phyloP scores from a whole-genome alignment of 306 rosid species.

The barrel medic (Medicago truncatula) region DNA sequence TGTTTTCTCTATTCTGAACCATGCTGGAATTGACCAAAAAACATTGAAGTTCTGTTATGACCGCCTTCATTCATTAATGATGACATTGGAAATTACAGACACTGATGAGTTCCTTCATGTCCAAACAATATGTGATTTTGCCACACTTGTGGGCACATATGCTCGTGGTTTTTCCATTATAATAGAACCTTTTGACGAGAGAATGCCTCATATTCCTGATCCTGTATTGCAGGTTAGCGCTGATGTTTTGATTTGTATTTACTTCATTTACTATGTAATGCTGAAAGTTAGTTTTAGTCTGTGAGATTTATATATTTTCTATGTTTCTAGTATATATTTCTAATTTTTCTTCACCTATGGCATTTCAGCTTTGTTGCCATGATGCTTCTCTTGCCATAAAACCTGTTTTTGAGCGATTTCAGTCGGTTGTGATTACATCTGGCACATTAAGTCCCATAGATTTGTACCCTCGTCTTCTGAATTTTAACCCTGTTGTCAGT shows the following conservation, averaged over 20 bases:
- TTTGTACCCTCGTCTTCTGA: constrained; percentile 89
- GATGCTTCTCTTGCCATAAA: constrained; percentile 97
- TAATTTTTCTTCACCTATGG: constrained; percentile 37
- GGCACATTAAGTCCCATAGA: constrained; percentile 98
- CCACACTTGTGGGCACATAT: constrained; percentile 94
- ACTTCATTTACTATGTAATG: constrained; percentile 4
- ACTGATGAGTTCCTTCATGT: constrained; percentile 90
- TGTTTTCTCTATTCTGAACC: constrained; percentile 65
- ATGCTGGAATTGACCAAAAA: constrained; percentile 96
- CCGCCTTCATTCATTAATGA: constrained; percentile 91
- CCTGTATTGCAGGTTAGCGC: constrained; percentile 86
- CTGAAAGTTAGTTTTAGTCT: constrained; percentile 28
- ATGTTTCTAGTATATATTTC: constrained; percentile 10
- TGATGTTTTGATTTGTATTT: constrained; percentile 28
- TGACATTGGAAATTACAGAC: constrained; percentile 93
- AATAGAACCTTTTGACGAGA: constrained; percentile 93
- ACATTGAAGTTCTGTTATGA: constrained; percentile 91
- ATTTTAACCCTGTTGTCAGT: constrained; percentile 93
- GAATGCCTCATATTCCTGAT: constrained; percentile 99
- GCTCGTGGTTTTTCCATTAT: constrained; percentile 91
- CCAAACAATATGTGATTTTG: constrained; percentile 94
- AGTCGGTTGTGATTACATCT: constrained; percentile 91
- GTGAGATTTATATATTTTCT: constrained; percentile 12
- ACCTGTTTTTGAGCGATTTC: constrained; percentile 96
- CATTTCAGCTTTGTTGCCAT: constrained; percentile 91